Evolutionary conservation across 139 green algal genomes (phyloP).

Genomic region (Chlorella vulgaris): DNA sequence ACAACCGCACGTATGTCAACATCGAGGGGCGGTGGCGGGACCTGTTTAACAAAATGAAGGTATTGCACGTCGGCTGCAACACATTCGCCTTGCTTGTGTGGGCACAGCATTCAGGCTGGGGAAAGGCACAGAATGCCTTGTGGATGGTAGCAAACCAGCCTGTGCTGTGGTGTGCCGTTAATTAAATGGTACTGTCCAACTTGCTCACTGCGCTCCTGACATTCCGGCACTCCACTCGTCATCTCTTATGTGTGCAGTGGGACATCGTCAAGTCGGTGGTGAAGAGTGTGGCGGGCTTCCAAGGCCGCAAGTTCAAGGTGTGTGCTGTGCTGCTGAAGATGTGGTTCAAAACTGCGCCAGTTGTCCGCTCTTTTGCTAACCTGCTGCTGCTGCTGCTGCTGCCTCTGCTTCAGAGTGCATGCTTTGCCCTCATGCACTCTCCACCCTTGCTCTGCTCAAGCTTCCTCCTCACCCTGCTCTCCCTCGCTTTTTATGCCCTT

Average conservation of each 20-base stretch:
- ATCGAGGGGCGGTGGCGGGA: slow-evolving; percentile 76
- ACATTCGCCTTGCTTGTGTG: too few relatives aligned
- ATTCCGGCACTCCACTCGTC: background rate
- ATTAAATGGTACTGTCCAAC: too few relatives aligned
- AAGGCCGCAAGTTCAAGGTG: slow-evolving; percentile 75
- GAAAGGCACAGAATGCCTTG: background rate
- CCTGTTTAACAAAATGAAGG: slow-evolving; percentile 74
- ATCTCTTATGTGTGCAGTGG: slow-evolving; percentile 38
- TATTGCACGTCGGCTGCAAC: background rate
- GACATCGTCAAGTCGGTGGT: slow-evolving; percentile 69
- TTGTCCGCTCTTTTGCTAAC: background rate
- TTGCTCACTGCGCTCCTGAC: too few relatives aligned
- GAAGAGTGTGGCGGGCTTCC: slow-evolving; percentile 69
- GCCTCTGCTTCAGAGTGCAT: background rate
- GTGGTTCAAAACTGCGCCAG: background rate
- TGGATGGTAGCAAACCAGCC: background rate
- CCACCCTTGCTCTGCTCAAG: too few relatives aligned
- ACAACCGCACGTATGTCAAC: slow-evolving; percentile 70
- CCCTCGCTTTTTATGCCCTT: too few relatives aligned
- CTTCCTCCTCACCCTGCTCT: too few relatives aligned
- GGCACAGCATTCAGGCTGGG: too few relatives aligned
- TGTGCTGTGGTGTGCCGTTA: background rate
- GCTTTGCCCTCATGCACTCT: background rate
- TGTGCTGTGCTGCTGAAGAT: too few relatives aligned
- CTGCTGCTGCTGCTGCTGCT: background rate